Percentiles rank a stretch among this genome's conserved stretches.
Evolutionary conservation across 2,329 filamentous ascomycete species (phyloP).

Genomic region (Aspergillus piperis): DNA sequence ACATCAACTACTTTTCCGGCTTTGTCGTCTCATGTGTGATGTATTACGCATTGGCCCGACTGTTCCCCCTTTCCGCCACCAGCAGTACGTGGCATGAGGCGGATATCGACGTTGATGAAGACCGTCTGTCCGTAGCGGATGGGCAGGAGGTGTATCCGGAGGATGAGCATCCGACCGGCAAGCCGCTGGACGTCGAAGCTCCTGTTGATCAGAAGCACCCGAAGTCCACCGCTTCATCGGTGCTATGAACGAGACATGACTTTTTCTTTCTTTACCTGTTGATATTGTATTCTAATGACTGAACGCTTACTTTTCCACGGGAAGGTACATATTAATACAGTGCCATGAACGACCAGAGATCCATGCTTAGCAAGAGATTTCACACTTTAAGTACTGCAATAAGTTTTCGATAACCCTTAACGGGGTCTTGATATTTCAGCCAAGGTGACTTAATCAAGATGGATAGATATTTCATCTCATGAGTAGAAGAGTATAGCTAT

Average conservation of each 20-base stretch:
- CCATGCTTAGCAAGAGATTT: no score
- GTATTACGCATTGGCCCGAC: conserved; percentile 70
- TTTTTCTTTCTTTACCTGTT: conserved; percentile 1
- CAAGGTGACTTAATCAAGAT: no score
- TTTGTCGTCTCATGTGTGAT: conserved; percentile 67
- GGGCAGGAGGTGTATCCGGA: conserved; percentile 36
- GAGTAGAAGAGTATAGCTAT: no score
- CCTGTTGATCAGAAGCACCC: conserved; percentile 25
- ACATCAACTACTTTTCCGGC: conserved; percentile 85
- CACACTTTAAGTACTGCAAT: no score
- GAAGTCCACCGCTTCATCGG: conserved; percentile 16
- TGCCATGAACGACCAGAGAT: background rate
- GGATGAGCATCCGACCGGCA: conserved; percentile 16
- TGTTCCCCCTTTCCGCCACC: conserved; percentile 72
- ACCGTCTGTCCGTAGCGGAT: conserved; percentile 30
- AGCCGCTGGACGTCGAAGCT: conserved; percentile 12
- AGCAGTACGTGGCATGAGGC: conserved; percentile 79
- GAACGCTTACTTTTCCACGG: background rate
- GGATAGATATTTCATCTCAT: no score
- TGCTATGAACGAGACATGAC: conserved; percentile 17
- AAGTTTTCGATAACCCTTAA: no score
- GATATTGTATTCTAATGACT: conserved; percentile 7
- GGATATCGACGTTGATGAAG: conserved; percentile 40
- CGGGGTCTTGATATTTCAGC: no score
- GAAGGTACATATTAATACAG: background rate